Conservation (phyloP, 1,284 basidiomycete species). For the Cutaneotrichosporon sp. region DNA sequence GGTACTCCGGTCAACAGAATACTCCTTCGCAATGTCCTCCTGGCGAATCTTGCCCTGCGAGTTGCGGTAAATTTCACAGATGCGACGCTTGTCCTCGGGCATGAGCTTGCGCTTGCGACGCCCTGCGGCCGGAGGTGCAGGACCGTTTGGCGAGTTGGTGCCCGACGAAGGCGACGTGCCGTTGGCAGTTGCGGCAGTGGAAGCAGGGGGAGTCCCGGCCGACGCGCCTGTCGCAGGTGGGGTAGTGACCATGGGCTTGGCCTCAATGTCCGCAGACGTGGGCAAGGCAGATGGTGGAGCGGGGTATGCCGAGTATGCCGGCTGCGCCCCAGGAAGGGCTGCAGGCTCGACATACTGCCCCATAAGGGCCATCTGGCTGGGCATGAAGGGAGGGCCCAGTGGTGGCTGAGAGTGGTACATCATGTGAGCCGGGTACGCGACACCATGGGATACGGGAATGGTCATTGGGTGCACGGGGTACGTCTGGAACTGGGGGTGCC, state of each 20-base stretch:
- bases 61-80: constrained; percentile 30
- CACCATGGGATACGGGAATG: constrained; percentile 4
- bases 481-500: not conserved
- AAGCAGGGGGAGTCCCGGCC: not conserved
- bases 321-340: constrained; percentile 9
- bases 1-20: constrained; percentile 30
- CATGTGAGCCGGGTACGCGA: constrained; percentile 6
- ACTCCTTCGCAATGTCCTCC: constrained; percentile 31
- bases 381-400: constrained; percentile 12
- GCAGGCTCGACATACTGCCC: constrained; percentile 19
- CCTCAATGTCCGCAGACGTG: not conserved
- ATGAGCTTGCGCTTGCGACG: constrained; percentile 32
- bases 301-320: constrained; percentile 4
- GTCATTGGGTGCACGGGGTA: not conserved
- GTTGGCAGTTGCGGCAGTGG: constrained; percentile 1
- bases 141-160: constrained; percentile 10
- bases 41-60: constrained; percentile 30
- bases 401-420: constrained; percentile 14
- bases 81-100: constrained; percentile 31
- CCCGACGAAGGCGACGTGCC: constrained; percentile 11
- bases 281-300: constrained; percentile 8
- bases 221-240: not conserved
- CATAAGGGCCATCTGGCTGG: constrained; percentile 4
- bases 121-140: constrained; percentile 9
- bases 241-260: constrained; percentile 1